phyloP scores from a whole-genome alignment of 768 basidiomycete genomes.

The Porphyrellus cyaneotinctus region DNA sequence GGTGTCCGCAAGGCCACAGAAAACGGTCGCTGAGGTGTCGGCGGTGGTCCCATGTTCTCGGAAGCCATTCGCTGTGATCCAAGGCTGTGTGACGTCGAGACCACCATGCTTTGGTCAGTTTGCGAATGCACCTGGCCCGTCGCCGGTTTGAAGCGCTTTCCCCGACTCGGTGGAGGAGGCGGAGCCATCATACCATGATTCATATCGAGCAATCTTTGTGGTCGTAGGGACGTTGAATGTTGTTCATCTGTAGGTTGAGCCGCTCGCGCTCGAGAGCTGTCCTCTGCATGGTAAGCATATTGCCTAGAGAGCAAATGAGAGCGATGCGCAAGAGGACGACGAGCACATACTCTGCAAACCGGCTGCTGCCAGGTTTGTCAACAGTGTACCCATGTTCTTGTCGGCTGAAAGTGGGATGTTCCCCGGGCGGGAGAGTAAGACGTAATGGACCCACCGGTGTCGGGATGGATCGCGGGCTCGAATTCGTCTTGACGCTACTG shows the following conservation, averaged over 20 bases:
- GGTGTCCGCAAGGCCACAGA: conserved; percentile 25
- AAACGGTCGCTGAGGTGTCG: conserved; percentile 41
- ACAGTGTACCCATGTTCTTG: conserved; percentile 21
- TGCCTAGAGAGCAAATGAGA: conserved; percentile 43
- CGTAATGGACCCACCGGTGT: conserved; percentile 59
- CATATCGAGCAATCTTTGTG: conserved; percentile 32
- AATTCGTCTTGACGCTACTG: conserved; percentile 34
- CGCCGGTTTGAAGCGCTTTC: conserved; percentile 24
- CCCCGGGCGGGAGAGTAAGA: conserved; percentile 63
- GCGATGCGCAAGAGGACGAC: conserved; percentile 5
- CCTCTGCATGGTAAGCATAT: conserved; percentile 59
- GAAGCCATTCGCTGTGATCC: conserved; percentile 23
- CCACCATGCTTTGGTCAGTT: conserved; percentile 9
- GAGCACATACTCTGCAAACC: conserved; percentile 44
- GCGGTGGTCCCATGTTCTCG: conserved; percentile 49
- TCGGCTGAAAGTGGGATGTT: conserved; percentile 37
- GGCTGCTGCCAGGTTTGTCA: conserved; percentile 48
- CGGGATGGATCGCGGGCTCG: conserved; percentile 57
- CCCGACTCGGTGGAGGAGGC: conserved; percentile 25
- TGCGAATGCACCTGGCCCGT: conserved; percentile 14
- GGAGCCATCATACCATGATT: conserved; percentile 32
- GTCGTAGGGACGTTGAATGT: conserved; percentile 34
- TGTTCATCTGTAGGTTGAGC: conserved; percentile 43
- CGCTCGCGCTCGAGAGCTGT: conserved; percentile 38
- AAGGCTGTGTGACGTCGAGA: conserved; percentile 6